phyloP scores from a whole-genome alignment of 257 asterid species.

The Forsythia viridissima region DNA sequence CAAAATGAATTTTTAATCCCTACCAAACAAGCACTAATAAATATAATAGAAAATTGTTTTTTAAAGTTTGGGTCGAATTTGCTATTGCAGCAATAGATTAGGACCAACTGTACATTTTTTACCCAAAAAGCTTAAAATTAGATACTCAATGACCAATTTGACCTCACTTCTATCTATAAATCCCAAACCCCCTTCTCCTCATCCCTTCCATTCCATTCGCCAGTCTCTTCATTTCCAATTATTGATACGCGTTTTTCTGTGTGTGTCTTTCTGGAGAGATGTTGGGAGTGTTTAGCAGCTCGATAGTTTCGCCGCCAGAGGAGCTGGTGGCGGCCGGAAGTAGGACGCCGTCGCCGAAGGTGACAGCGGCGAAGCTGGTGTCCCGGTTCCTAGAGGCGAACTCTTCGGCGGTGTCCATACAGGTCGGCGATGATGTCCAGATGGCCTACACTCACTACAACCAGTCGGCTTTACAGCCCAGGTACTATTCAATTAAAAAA shows the following conservation, averaged over 20 bases:
- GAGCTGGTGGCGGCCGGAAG: slow-evolving; percentile 98
- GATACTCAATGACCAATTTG: slow-evolving; percentile 22
- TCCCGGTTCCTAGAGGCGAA: slow-evolving; percentile 67
- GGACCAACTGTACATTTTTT: neutral
- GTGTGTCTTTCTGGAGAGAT: slow-evolving; percentile 26
- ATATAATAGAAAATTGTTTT: neutral
- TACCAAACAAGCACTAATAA: too few relatives aligned
- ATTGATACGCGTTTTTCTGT: neutral
- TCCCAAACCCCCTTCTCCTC: slow-evolving; percentile 13
- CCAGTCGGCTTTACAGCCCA: slow-evolving; percentile 69
- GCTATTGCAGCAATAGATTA: neutral
- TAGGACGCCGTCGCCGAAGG: slow-evolving; percentile 98
- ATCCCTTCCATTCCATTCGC: slow-evolving; percentile 33
- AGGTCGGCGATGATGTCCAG: slow-evolving; percentile 80
- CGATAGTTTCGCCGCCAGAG: slow-evolving; percentile 85
- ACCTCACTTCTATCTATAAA: slow-evolving; percentile 56
- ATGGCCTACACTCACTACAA: slow-evolving; percentile 75
- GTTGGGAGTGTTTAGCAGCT: slow-evolving; percentile 91
- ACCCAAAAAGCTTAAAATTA: neutral
- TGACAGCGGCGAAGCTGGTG: slow-evolving; percentile 75
- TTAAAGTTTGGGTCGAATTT: neutral
- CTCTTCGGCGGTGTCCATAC: slow-evolving; percentile 72
- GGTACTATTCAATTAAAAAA: slow-evolving; percentile 38
- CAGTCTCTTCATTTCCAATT: slow-evolving; percentile 2
- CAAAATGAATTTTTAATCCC: too few relatives aligned